phyloP scores from a whole-genome alignment of 177 flowering plant species.

The Vitis hybrid region DNA sequence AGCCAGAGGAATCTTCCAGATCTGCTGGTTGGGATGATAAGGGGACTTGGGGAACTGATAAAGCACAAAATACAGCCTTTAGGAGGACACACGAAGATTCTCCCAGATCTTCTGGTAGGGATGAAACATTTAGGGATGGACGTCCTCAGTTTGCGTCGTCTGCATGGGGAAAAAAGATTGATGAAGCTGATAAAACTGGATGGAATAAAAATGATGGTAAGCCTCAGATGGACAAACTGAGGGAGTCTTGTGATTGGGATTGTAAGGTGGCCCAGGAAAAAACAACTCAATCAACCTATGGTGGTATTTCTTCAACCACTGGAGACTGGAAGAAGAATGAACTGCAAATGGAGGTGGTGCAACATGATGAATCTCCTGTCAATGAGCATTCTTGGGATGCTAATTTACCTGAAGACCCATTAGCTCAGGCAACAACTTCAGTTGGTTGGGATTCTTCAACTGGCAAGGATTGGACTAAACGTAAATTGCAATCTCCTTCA shows the following conservation, averaged over 20 bases:
- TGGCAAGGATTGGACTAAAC: neutral
- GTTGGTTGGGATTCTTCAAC: conserved; percentile 4
- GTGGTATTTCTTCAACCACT: conserved; percentile 9
- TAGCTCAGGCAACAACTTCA: neutral
- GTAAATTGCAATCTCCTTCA: neutral
- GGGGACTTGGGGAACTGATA: neutral
- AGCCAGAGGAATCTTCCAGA: neutral
- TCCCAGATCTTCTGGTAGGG: conserved; percentile 11
- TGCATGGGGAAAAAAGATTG: conserved; percentile 15
- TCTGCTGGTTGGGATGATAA: conserved; percentile 10
- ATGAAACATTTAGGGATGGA: neutral
- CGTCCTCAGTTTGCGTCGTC: conserved; percentile 1
- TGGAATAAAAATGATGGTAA: conserved; percentile 10
- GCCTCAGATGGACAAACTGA: neutral
- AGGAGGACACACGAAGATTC: conserved; percentile 3
- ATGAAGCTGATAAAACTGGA: conserved; percentile 1
- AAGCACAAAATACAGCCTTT: conserved; percentile 7
- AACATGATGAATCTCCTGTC: conserved; percentile 2
- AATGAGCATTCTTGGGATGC: conserved; percentile 6
- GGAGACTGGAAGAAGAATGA: neutral
- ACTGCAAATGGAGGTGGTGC: neutral
- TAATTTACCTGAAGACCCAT: neutral
- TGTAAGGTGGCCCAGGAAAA: neutral
- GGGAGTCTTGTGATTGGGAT: conserved; percentile 13
- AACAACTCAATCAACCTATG: neutral